These are phyloP conservation scores for Omphalotus olearius DNA, from an alignment of 1,284 basidiomycete species.

Conservation along the genomic window DNA sequence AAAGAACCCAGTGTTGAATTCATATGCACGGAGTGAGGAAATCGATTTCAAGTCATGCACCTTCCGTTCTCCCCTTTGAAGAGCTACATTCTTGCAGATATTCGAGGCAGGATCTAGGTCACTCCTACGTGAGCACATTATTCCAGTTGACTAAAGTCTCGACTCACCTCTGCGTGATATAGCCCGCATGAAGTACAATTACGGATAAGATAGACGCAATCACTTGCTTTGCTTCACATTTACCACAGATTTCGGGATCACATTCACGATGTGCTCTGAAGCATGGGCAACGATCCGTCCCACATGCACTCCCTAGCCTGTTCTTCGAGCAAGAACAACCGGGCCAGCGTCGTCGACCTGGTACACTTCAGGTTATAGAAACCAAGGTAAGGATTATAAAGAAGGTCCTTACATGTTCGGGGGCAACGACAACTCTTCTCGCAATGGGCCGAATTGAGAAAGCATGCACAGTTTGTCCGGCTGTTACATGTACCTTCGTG, in stretches of 20 bases:
- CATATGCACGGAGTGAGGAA: neutral
- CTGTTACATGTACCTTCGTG: conserved; percentile 36
- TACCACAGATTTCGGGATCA: conserved; percentile 32
- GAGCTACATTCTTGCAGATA: conserved; percentile 19
- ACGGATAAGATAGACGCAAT: neutral
- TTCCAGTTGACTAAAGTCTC: neutral
- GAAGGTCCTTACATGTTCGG: conserved; percentile 29
- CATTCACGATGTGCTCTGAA: conserved; percentile 33
- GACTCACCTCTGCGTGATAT: conserved; percentile 4
- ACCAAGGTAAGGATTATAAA: neutral
- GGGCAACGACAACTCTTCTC: conserved; percentile 36
- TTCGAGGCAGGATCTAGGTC: conserved; percentile 6
- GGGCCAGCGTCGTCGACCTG: conserved; percentile 33
- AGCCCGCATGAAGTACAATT: neutral
- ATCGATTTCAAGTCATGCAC: conserved; percentile 3
- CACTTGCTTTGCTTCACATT: conserved; percentile 29
- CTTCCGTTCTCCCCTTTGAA: conserved; percentile 19
- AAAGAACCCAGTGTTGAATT: neutral
- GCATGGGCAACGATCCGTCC: conserved; percentile 32
- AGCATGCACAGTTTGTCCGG: conserved; percentile 30
- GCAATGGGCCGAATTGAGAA: conserved; percentile 30
- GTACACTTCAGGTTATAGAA: too few species aligned
- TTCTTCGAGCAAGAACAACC: conserved; percentile 31
- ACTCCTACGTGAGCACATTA: neutral
- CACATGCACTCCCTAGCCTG: conserved; percentile 20